These are phyloP conservation scores for Alternaria sp. DNA, from an alignment of 2,329 filamentous ascomycete species.

Conservation along the genomic window DNA sequence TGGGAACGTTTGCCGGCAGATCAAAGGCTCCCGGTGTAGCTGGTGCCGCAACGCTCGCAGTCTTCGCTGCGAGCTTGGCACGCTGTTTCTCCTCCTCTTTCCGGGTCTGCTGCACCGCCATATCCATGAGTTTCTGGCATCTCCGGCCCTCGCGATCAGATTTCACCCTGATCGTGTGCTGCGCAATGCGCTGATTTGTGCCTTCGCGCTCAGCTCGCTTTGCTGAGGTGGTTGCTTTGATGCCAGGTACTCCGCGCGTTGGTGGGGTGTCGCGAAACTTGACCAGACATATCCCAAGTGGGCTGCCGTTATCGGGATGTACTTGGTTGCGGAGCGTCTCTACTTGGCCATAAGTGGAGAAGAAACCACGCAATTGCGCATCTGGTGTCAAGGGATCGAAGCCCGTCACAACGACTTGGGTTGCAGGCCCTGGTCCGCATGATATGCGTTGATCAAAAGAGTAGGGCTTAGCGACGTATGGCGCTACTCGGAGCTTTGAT, in stretches of 20 bases:
- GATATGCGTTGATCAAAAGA: conserved; percentile 82
- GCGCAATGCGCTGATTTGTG: conserved; percentile 80
- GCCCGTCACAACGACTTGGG: conserved; percentile 91
- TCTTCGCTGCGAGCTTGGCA: conserved; percentile 41
- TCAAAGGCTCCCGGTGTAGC: conserved; percentile 50
- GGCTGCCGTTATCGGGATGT: conserved; percentile 91
- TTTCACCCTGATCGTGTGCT: conserved; percentile 78
- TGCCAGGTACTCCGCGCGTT: conserved; percentile 58
- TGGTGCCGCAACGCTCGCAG: conserved; percentile 27
- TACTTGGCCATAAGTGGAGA: conserved; percentile 84
- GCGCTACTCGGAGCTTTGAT: conserved; percentile 72
- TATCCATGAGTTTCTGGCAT: conserved; percentile 79
- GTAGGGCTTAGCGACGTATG: conserved; percentile 83
- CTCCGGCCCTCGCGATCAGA: conserved; percentile 87
- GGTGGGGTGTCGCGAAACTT: conserved; percentile 76
- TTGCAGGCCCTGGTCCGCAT: conserved; percentile 85
- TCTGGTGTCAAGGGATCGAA: conserved; percentile 90
- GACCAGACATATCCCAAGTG: conserved; percentile 91
- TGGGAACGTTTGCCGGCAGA: conserved; percentile 84
- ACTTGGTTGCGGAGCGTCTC: conserved; percentile 92
- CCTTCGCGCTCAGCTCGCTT: conserved; percentile 79
- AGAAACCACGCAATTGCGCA: conserved; percentile 75
- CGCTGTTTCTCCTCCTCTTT: conserved; percentile 62
- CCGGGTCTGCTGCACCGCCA: conserved; percentile 72
- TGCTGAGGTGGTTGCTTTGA: conserved; percentile 80